Conservation (phyloP, 2,329 filamentous ascomycete genomes). For the Aureobasidium uvarum region DNA sequence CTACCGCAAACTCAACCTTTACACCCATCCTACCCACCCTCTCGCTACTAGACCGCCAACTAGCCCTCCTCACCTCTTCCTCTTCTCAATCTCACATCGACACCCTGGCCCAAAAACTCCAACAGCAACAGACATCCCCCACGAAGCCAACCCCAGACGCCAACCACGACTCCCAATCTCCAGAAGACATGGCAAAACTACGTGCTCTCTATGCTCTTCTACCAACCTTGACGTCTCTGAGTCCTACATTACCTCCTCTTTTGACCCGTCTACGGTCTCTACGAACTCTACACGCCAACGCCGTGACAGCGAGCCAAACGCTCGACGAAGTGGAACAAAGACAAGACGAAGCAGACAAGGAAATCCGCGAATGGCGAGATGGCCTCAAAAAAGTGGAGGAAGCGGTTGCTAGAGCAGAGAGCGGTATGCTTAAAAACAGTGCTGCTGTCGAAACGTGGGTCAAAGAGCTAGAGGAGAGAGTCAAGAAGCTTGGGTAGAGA, state of each 20-base stretch:
- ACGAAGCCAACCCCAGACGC: conserved; percentile 30
- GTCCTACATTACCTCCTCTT: conserved; percentile 79
- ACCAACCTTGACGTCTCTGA: conserved; percentile 80
- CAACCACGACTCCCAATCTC: conserved; percentile 33
- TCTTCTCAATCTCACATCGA: conserved; percentile 72
- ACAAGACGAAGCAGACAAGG: conserved; percentile 77
- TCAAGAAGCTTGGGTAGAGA: conserved; percentile 47
- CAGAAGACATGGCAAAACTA: conserved; percentile 79
- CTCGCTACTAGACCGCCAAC: conserved; percentile 74
- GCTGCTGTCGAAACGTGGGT: conserved; percentile 87
- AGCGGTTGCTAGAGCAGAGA: conserved; percentile 67
- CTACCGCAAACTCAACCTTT: conserved; percentile 43
- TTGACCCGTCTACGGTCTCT: conserved; percentile 83
- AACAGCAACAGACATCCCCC: conserved; percentile 36
- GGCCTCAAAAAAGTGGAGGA: conserved; percentile 76
- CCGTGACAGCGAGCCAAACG: conserved; percentile 74
- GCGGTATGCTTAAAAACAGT: conserved; percentile 73
- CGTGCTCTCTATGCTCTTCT: conserved; percentile 88
- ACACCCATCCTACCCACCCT: conserved; percentile 79
- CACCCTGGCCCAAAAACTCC: conserved; percentile 65
- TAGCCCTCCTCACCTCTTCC: conserved; percentile 66
- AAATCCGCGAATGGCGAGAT: conserved; percentile 82
- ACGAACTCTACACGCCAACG: conserved; percentile 79
- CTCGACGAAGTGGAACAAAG: conserved; percentile 73
- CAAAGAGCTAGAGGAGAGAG: conserved; percentile 75